A percentile compares a stretch with the other conserved stretches of the same genome.
These are phyloP conservation scores for Elasticomyces elasticus DNA, from an alignment of 495 filamentous ascomycete species.

Conservation along the genomic window DNA sequence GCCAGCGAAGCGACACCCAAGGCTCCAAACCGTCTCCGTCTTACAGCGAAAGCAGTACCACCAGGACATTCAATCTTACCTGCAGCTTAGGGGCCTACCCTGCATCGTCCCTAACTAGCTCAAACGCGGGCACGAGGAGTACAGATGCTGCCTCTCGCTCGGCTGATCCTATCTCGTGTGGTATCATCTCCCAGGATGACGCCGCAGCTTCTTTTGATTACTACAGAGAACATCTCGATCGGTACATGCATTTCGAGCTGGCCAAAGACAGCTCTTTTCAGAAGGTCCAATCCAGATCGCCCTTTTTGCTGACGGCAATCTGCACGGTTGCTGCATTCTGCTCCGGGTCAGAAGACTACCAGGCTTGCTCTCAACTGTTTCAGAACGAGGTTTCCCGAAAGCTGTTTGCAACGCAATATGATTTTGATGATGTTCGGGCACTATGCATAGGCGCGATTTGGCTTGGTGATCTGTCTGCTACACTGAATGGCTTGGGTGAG, in stretches of 20 bases:
- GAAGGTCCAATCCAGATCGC: background rate
- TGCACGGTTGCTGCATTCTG: slow-evolving; percentile 2
- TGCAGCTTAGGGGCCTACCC: background rate
- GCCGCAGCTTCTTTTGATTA: background rate
- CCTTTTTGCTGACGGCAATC: background rate
- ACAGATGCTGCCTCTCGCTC: background rate
- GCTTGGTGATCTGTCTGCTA: background rate
- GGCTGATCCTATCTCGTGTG: background rate
- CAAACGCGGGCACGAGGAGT: background rate
- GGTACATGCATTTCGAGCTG: background rate
- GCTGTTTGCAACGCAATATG: background rate
- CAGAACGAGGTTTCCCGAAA: background rate
- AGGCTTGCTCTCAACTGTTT: background rate
- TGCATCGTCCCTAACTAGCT: background rate
- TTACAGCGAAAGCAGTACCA: background rate
- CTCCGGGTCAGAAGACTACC: background rate
- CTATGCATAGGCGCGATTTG: slow-evolving; percentile 1
- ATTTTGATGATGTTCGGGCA: slow-evolving; percentile 3
- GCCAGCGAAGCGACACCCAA: background rate
- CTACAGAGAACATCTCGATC: slow-evolving; percentile 1
- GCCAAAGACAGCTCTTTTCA: background rate
- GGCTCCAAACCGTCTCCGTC: background rate
- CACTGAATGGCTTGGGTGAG: background rate
- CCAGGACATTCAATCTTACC: background rate
- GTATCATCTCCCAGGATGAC: background rate